phyloP scores from a whole-genome alignment of 768 basidiomycete species.

The Lactarius akahatsu region DNA sequence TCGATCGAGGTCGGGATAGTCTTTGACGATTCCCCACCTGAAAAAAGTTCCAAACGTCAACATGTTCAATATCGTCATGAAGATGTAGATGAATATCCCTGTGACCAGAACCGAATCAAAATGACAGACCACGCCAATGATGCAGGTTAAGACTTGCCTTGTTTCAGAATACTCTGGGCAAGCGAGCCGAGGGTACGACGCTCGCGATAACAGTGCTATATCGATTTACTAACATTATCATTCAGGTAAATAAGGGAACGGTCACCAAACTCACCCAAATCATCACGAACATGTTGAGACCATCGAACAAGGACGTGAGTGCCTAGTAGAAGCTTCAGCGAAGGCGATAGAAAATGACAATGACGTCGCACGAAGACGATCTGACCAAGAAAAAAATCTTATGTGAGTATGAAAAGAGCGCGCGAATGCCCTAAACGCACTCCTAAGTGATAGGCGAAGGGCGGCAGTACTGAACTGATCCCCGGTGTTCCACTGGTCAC shows the following conservation, averaged over 20 bases:
- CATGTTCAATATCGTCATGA: slow-evolving; percentile 26
- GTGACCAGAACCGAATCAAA: background rate
- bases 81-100: slow-evolving; percentile 24
- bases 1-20: too few species aligned
- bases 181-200: slow-evolving; percentile 18
- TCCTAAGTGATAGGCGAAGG: slow-evolving; percentile 20
- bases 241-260: background rate
- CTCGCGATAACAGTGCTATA: slow-evolving; percentile 22
- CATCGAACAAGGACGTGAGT: slow-evolving; percentile 15
- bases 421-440: slow-evolving; percentile 10
- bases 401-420: background rate
- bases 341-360: background rate
- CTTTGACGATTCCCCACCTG: slow-evolving; percentile 5
- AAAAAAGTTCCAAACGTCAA: slow-evolving; percentile 27
- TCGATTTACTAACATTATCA: background rate
- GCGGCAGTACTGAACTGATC: background rate
- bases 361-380: slow-evolving; percentile 14
- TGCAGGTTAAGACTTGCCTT: slow-evolving; percentile 18
- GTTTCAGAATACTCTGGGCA: slow-evolving; percentile 24
- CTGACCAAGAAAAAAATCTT: background rate
- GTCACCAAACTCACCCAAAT: slow-evolving; percentile 6
- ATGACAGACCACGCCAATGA: background rate
- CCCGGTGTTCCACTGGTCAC: background rate
- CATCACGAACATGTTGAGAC: slow-evolving; percentile 17
- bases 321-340: slow-evolving; percentile 7